Conservation (phyloP, 768 basidiomycete genomes). For the Naganishia friedmannii region DNA sequence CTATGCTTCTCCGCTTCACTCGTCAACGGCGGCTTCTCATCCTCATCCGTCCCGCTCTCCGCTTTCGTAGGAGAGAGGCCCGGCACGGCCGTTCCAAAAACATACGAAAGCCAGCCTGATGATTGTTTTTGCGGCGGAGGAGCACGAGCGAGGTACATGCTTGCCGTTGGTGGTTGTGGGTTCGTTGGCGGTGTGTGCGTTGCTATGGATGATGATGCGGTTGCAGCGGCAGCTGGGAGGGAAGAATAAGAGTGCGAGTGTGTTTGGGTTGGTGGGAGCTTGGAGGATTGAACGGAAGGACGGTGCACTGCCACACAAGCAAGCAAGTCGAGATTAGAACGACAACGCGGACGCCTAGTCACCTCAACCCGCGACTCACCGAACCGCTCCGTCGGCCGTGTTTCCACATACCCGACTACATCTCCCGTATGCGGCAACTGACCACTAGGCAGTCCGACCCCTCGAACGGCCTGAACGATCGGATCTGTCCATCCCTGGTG, state of each 20-base stretch:
- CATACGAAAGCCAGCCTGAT: slow-evolving; percentile 6
- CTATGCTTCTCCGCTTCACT: neutral
- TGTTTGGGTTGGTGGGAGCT: neutral
- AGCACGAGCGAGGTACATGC: slow-evolving; percentile 22
- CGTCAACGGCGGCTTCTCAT: neutral
- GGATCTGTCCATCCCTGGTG: neutral
- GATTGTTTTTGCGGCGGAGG: slow-evolving; percentile 14
- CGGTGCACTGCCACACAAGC: neutral
- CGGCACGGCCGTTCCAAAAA: neutral
- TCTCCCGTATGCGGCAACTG: neutral
- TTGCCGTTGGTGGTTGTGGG: neutral
- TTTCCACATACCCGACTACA: neutral
- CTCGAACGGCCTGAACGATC: neutral
- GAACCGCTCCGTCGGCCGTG: neutral
- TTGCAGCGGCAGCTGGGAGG: neutral
- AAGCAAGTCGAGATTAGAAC: neutral
- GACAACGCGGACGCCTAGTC: too few relatives aligned
- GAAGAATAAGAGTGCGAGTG: slow-evolving; percentile 7
- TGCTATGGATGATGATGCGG: neutral
- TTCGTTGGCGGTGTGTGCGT: neutral
- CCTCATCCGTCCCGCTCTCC: neutral
- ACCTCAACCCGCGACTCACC: neutral
- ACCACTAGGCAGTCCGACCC: neutral
- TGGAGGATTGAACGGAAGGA: neutral
- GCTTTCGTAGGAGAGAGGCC: neutral